These are phyloP conservation scores for Moelleriella libera DNA, from an alignment of 2,329 filamentous ascomycete genomes.

Conservation along the genomic window DNA sequence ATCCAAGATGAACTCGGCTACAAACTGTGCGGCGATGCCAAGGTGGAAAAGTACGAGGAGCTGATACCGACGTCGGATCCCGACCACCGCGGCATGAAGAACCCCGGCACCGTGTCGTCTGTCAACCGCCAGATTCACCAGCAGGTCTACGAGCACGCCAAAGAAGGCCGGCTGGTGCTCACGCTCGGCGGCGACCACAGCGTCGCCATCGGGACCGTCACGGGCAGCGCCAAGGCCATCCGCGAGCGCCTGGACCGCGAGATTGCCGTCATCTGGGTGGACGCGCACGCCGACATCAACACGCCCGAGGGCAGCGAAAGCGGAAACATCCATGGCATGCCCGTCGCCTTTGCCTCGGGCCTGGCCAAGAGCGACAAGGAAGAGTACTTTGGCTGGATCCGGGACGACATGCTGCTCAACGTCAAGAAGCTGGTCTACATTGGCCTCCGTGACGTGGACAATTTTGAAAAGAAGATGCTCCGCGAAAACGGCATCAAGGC, in stretches of 20 bases:
- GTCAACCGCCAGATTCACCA: conserved; percentile 68
- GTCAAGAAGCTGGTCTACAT: conserved; percentile 91
- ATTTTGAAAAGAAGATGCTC: conserved; percentile 86
- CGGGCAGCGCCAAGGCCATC: conserved; percentile 73
- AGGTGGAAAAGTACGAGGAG: conserved; percentile 70
- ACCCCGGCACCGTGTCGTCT: conserved; percentile 70
- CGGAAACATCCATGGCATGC: conserved; percentile 97
- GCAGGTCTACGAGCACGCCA: conserved; percentile 80
- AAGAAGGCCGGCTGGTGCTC: conserved; percentile 71
- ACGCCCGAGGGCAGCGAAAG: conserved; percentile 79
- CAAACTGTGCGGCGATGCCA: conserved; percentile 69
- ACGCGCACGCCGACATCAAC: conserved; percentile 97
- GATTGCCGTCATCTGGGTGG: conserved; percentile 95
- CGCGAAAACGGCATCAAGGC: conserved; percentile 83
- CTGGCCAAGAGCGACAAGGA: conserved; percentile 62
- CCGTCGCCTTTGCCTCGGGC: conserved; percentile 80
- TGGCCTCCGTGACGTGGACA: conserved; percentile 81
- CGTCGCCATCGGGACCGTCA: conserved; percentile 88
- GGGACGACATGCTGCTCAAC: conserved; percentile 54
- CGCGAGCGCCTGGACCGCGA: conserved; percentile 71
- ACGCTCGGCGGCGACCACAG: conserved; percentile 94
- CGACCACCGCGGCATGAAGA: conserved; percentile 85
- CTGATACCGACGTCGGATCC: conserved; percentile 60
- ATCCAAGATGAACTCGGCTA: conserved; percentile 78
- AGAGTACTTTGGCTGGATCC: conserved; percentile 83